Conservation (phyloP, 2,329 filamentous ascomycete genomes). For the Curvularia lunata region DNA sequence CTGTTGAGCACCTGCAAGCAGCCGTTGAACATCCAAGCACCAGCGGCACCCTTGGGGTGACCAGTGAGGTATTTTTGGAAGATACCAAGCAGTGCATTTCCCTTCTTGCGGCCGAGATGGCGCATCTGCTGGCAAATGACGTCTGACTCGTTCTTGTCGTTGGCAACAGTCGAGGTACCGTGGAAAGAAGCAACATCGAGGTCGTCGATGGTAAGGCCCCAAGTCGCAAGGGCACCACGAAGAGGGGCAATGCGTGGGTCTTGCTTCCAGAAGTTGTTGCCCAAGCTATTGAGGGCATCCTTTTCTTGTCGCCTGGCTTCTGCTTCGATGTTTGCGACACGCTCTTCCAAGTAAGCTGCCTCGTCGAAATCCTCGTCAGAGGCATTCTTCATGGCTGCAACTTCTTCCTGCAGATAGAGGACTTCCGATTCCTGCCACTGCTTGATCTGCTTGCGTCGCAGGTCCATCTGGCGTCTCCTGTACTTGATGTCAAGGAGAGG, state of each 20-base stretch:
- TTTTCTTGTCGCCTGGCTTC: constrained; percentile 91
- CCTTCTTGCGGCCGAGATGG: constrained; percentile 93
- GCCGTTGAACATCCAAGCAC: constrained; percentile 99
- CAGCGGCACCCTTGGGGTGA: constrained; percentile 98
- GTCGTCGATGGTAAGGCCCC: constrained; percentile 97
- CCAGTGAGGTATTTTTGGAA: constrained; percentile 99
- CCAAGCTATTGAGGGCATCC: constrained; percentile 88
- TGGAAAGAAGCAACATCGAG: constrained; percentile 97
- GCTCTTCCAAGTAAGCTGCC: constrained; percentile 83
- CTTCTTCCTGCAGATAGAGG: constrained; percentile 90
- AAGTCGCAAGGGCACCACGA: constrained; percentile 93
- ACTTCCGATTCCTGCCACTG: constrained; percentile 96
- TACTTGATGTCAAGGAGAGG: constrained; percentile 98
- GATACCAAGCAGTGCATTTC: constrained; percentile 93
- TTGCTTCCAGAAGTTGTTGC: constrained; percentile 99
- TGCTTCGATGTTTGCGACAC: constrained; percentile 82
- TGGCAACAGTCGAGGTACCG: constrained; percentile 96
- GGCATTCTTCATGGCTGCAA: constrained; percentile 78
- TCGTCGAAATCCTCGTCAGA: constrained; percentile 77
- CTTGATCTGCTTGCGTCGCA: constrained; percentile 92
- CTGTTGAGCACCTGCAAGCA: constrained; percentile 94
- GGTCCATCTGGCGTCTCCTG: constrained; percentile 90
- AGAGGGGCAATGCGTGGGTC: constrained; percentile 93
- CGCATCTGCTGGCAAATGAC: constrained; percentile 96
- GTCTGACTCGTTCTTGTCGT: constrained; percentile 99